Conservation (phyloP, 768 basidiomycete genomes). For the Boletus tomentosulus region DNA sequence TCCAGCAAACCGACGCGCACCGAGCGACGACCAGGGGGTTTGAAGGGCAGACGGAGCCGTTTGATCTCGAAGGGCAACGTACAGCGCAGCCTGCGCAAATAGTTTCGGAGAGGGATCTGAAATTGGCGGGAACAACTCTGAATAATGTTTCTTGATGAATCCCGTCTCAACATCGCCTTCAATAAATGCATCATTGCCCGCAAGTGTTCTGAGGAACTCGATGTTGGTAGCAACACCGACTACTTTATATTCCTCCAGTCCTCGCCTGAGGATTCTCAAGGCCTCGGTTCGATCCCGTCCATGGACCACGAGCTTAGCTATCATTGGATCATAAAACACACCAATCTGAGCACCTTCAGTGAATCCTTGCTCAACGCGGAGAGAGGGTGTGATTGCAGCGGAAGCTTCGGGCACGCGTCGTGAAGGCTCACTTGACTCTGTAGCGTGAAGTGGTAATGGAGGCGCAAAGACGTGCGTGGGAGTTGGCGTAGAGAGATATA, state of each 20-base stretch:
- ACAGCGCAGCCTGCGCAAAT: conserved; percentile 79
- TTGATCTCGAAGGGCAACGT: conserved; percentile 63
- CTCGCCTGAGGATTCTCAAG: conserved; percentile 70
- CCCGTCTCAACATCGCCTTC: conserved; percentile 84
- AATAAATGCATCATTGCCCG: conserved; percentile 74
- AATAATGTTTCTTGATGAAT: conserved; percentile 87
- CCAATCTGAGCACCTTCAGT: conserved; percentile 74
- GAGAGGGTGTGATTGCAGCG: conserved; percentile 44
- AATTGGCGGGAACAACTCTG: conserved; percentile 73
- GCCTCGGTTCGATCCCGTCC: conserved; percentile 83
- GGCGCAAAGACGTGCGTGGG: conserved; percentile 70
- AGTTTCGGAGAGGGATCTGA: conserved; percentile 55
- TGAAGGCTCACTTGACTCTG: conserved; percentile 19
- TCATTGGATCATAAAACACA: conserved; percentile 90
- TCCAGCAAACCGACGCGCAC: conserved; percentile 75
- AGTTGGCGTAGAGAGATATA: conserved; percentile 76
- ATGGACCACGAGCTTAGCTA: conserved; percentile 87
- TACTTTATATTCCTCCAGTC: conserved; percentile 84
- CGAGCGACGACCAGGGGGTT: conserved; percentile 68
- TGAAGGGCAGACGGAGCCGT: conserved; percentile 25
- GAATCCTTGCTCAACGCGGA: conserved; percentile 92
- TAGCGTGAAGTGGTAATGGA: conserved; percentile 29
- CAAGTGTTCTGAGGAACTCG: conserved; percentile 77
- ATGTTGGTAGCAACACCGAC: conserved; percentile 91
- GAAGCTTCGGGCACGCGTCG: conserved; percentile 18